Conservation (phyloP, 2,329 filamentous ascomycete species). For the Penicillium sp. region DNA sequence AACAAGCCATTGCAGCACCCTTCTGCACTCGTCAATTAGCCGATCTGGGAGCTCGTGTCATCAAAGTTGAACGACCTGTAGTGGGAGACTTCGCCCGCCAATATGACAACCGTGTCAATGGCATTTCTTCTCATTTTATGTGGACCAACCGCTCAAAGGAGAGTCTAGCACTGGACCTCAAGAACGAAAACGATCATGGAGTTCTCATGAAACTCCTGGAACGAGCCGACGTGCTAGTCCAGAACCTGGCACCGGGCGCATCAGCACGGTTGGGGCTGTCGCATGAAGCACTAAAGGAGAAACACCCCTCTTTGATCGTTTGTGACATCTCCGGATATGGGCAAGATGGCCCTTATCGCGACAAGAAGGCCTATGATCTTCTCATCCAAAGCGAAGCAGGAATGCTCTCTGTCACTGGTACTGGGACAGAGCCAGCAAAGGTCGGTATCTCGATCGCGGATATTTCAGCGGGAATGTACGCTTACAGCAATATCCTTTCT, state of each 20-base stretch:
- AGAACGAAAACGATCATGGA: constrained; percentile 44
- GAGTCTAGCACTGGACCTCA: constrained; percentile 54
- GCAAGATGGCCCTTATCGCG: constrained; percentile 51
- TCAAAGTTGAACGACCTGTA: constrained; percentile 56
- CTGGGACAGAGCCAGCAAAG: constrained; percentile 47
- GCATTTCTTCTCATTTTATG: constrained; percentile 56
- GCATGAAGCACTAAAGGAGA: constrained; percentile 43
- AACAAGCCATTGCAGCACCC: constrained; percentile 57
- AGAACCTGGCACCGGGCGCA: constrained; percentile 56
- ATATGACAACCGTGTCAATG: constrained; percentile 54
- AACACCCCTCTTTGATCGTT: constrained; percentile 52
- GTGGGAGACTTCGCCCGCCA: constrained; percentile 56
- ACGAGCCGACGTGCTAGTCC: constrained; percentile 54
- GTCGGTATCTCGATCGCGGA: constrained; percentile 58
- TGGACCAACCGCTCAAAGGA: constrained; percentile 59
- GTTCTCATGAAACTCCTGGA: constrained; percentile 47
- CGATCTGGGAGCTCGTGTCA: constrained; percentile 56
- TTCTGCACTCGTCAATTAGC: constrained; percentile 58
- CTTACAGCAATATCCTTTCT: constrained; percentile 53
- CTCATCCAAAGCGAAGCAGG: constrained; percentile 58
- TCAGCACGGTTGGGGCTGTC: constrained; percentile 51
- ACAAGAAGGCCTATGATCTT: constrained; percentile 59
- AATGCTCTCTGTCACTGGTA: constrained; percentile 54
- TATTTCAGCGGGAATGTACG: constrained; percentile 56
- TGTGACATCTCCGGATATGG: constrained; percentile 59